Evolutionary conservation across 306 rosid species (phyloP).

Genomic region (Vicia faba): DNA sequence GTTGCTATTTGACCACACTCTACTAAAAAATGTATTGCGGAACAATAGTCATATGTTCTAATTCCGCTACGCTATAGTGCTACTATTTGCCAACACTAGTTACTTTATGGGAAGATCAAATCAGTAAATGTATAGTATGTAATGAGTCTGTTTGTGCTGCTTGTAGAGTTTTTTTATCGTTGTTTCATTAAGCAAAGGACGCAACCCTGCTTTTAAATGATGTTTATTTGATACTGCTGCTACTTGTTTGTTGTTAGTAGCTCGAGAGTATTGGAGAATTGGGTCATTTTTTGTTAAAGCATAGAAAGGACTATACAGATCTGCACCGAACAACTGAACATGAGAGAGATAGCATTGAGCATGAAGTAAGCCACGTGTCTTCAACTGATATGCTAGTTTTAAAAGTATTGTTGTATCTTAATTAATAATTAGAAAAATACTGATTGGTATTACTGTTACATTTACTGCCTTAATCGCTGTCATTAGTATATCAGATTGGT

Average conservation of each 20-base stretch:
- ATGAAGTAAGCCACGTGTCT: slow-evolving; percentile 67
- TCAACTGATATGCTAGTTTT: slow-evolving; percentile 33
- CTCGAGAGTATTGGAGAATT: slow-evolving; percentile 82
- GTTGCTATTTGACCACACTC: neutral
- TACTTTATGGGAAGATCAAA: neutral
- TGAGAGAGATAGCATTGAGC: slow-evolving; percentile 96
- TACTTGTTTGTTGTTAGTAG: slow-evolving; percentile 47
- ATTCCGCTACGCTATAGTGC: neutral
- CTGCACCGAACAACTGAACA: slow-evolving; percentile 87
- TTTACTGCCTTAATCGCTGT: slow-evolving; percentile 2
- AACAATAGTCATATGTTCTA: neutral
- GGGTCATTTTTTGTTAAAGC: slow-evolving; percentile 78
- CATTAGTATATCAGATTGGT: slow-evolving; percentile 13
- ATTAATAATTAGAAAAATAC: slow-evolving; percentile 31
- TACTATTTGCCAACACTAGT: neutral
- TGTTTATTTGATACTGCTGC: slow-evolving; percentile 22
- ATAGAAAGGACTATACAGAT: slow-evolving; percentile 91
- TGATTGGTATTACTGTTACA: slow-evolving; percentile 18
- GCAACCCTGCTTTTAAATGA: slow-evolving; percentile 3
- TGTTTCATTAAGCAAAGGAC: slow-evolving; percentile 21
- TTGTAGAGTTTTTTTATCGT: neutral
- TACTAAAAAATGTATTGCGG: neutral
- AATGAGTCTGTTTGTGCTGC: slow-evolving; percentile 15
- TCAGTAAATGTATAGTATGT: neutral
- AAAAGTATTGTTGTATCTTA: slow-evolving; percentile 10